Evolutionary conservation across 1,139 yeast genomes (phyloP).

Genomic region (Saccharomyces hybrid): DNA sequence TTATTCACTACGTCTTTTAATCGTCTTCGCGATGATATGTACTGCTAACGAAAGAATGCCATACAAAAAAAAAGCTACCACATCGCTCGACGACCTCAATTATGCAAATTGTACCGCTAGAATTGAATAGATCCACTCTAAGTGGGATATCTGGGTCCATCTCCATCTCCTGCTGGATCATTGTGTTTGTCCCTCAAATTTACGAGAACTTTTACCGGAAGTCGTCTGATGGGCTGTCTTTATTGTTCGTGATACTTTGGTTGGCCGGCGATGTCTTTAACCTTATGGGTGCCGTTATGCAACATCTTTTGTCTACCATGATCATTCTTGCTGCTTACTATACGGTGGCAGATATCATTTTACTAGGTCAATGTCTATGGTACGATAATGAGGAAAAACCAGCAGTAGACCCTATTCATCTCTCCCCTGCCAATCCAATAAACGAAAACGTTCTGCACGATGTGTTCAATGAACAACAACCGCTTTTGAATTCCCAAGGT

Average conservation of each 20-base stretch:
- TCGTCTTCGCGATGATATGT: background rate
- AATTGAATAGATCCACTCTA: conserved; percentile 66
- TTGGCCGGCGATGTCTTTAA: conserved; percentile 84
- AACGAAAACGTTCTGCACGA: conserved; percentile 59
- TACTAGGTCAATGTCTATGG: conserved; percentile 71
- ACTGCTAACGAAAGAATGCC: background rate
- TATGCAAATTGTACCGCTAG: conserved; percentile 46
- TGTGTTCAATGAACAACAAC: conserved; percentile 37
- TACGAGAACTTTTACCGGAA: conserved; percentile 82
- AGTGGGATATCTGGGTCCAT: conserved; percentile 88
- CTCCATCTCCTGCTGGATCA: conserved; percentile 95
- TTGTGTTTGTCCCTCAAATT: conserved; percentile 94
- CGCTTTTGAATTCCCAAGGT: conserved; percentile 25
- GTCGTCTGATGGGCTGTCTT: conserved; percentile 79
- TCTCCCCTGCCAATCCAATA: conserved; percentile 86
- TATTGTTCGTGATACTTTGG: conserved; percentile 81
- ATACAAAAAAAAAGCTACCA: background rate
- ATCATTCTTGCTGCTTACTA: conserved; percentile 82
- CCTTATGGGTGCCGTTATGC: conserved; percentile 79
- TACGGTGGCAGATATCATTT: conserved; percentile 79
- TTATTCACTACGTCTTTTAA: background rate
- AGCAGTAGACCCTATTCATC: conserved; percentile 62
- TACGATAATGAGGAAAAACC: conserved; percentile 47
- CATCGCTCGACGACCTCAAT: background rate
- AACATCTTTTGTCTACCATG: conserved; percentile 90